Conservation (phyloP, 371 early-diverging fungal genomes). For the Mortierella sp. region DNA sequence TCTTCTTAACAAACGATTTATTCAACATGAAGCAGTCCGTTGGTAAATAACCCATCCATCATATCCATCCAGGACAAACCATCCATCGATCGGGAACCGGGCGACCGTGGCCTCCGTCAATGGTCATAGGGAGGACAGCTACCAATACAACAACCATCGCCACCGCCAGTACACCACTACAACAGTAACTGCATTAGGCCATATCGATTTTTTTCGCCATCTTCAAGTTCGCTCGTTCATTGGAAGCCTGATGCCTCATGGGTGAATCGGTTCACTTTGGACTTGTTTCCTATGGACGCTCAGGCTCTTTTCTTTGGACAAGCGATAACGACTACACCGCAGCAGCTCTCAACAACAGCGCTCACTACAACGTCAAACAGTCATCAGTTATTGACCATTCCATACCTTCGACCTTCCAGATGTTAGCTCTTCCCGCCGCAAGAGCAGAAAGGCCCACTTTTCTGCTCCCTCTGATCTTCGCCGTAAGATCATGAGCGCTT, state of each 20-base stretch:
- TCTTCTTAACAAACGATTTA: conserved; percentile 53
- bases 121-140: neutral
- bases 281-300: neutral
- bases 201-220: neutral
- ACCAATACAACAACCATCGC: neutral
- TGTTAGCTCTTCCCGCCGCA: conserved; percentile 96
- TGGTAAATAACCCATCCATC: conserved; percentile 50
- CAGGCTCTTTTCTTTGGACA: neutral
- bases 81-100: conserved; percentile 1
- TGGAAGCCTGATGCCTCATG: neutral
- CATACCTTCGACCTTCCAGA: conserved; percentile 62
- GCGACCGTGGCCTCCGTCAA: neutral
- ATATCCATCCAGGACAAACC: conserved; percentile 20
- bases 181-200: neutral
- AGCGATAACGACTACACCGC: neutral
- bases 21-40: conserved; percentile 59
- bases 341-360: neutral
- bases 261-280: neutral
- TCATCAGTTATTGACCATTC: conserved; percentile 25
- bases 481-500: conserved; percentile 96
- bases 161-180: neutral
- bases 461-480: conserved; percentile 95
- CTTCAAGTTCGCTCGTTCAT: neutral
- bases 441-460: conserved; percentile 99
- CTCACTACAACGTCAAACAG: neutral